Conservation (phyloP, 768 basidiomycete genomes). For the Suillus americanus region DNA sequence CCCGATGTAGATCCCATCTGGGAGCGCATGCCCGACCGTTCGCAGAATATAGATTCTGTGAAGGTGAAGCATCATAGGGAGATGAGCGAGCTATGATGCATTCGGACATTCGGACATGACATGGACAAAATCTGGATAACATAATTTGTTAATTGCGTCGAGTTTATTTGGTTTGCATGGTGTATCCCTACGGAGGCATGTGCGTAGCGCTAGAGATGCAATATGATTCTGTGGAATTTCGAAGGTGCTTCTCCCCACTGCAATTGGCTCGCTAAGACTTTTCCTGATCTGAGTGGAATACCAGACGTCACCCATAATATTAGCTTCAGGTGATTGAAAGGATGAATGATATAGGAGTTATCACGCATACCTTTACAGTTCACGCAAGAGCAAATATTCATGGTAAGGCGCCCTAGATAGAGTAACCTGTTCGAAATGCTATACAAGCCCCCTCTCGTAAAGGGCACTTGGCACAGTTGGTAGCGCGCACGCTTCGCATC, state of each 20-base stretch:
- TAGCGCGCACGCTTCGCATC: constrained; percentile 59
- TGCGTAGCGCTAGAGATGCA: not conserved
- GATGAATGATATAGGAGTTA: not conserved
- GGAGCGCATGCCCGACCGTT: constrained; percentile 78
- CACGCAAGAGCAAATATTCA: too few species aligned
- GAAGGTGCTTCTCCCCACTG: not conserved
- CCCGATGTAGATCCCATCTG: constrained; percentile 98
- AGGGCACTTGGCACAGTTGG: constrained; percentile 59
- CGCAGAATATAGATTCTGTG: constrained; percentile 58
- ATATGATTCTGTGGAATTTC: not conserved
- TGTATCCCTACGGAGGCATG: not conserved
- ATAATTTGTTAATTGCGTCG: not conserved
- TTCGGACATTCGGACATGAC: not conserved
- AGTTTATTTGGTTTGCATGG: not conserved
- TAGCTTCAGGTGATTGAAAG: not conserved
- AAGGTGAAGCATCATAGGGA: constrained; percentile 66
- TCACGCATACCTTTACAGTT: not conserved
- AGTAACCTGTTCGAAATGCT: not conserved
- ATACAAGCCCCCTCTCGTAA: not conserved
- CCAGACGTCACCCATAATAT: not conserved
- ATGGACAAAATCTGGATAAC: not conserved
- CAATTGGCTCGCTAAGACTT: not conserved
- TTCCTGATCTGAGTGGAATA: not conserved
- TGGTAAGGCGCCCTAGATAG: too few species aligned
- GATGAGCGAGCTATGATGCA: constrained; percentile 24